Base-by-base conservation (phyloP, 768 basidiomycete species). In the Tubosaeta sp. region DNA sequence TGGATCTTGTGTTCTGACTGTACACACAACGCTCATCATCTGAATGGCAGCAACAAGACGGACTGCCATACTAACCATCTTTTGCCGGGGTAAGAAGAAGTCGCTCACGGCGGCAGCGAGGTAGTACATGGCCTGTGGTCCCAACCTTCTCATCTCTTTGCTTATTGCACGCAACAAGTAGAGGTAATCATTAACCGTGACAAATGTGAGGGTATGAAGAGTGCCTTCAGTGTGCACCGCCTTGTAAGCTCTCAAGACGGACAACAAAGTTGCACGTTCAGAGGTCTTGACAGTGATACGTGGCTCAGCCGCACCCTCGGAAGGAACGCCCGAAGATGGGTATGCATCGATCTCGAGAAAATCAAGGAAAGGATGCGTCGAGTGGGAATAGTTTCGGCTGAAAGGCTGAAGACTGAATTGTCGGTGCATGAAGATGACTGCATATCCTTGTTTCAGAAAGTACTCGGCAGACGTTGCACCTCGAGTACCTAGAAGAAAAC, bases 1-100 rank as follows among this genome's bases (percentile, higher is more conserved):
- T 98, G 95, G 34, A 99, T 98, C 74, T 99, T 99, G 73, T 99
- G 97, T 71, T 92, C 93, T 1, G 92, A 88, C 95, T 97, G 62
- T 29, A 9, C 29, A 34, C 29, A 16, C 19, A 17, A 41, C 25
- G 8, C 37, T 13, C 29, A 25, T 38, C 31, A 10, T 53, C 22
- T 57, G 1, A 55, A 54, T 6, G 33, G 44, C 45, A n/a, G 7
- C 14, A 5, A 35, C 3, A 1, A 43, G 10, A 33, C 5, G 22
- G 10, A 38, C 11, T 11, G 43, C n/a, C 47, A 17, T 31, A 76
- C 85, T 55, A 54, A 91, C 95, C 85, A 98, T 82, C 67, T 83
- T 88, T 64, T 95, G 88, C 51, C 83, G 78, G 0, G 95, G 97
- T 31, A 99, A 74, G 77, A 95, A 99, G 68, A 99, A 99, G 70